Conservation (phyloP, 2,329 filamentous ascomycete species). For the Fusarium sp. region DNA sequence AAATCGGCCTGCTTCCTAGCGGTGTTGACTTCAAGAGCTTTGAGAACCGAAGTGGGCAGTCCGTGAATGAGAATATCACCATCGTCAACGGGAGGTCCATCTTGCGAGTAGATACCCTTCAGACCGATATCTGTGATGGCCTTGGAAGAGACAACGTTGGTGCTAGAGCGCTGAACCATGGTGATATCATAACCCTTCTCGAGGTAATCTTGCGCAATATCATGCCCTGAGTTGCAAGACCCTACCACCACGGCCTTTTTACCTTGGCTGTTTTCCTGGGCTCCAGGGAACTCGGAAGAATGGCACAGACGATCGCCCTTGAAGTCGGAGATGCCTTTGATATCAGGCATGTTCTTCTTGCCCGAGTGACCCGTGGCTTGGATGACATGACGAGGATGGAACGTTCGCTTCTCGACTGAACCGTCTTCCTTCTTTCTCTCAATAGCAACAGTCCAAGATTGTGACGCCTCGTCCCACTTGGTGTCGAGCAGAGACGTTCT, state of each 20-base stretch:
- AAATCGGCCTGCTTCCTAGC: constrained; percentile 48
- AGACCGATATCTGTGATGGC: constrained; percentile 64
- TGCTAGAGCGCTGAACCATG: constrained; percentile 75
- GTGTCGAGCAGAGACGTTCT: constrained; percentile 60
- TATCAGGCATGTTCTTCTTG: constrained; percentile 68
- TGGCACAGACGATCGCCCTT: constrained; percentile 70
- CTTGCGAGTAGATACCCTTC: constrained; percentile 61
- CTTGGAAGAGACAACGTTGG: constrained; percentile 69
- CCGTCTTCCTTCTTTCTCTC: constrained; percentile 62
- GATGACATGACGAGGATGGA: constrained; percentile 72
- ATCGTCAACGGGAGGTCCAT: constrained; percentile 70
- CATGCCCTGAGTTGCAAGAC: constrained; percentile 75
- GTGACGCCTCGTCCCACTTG: constrained; percentile 61
- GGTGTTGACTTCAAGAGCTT: constrained; percentile 64
- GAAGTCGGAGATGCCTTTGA: constrained; percentile 69
- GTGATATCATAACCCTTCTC: constrained; percentile 75
- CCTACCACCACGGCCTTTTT: constrained; percentile 74
- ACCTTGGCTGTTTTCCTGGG: constrained; percentile 57
- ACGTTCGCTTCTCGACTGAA: constrained; percentile 60
- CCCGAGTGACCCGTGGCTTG: constrained; percentile 76
- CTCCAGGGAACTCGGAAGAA: constrained; percentile 69
- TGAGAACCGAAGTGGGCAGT: constrained; percentile 68
- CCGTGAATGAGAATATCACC: constrained; percentile 71
- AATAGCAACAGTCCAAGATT: constrained; percentile 66
- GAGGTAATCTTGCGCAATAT: constrained; percentile 74